Evolutionary conservation across 139 green algal genomes (phyloP).

Genomic region (Pleodorina starrii): DNA sequence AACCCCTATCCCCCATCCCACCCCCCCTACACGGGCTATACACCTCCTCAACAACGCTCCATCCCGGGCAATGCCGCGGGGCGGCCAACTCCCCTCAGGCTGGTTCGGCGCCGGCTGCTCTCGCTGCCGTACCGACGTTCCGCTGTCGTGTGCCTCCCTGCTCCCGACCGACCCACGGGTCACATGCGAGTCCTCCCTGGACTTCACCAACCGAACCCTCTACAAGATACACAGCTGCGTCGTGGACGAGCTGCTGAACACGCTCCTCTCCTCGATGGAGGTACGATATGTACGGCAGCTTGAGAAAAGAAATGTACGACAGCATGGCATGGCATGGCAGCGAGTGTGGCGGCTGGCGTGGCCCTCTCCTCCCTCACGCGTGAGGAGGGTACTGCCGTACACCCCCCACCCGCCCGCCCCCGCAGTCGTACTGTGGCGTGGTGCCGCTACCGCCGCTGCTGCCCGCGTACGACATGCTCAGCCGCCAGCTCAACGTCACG

Average conservation of each 20-base stretch:
- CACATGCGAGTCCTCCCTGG: constrained; percentile 57
- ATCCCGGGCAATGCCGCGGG: too few relatives aligned
- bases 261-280: not conserved
- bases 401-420: too few relatives aligned
- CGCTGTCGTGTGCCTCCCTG: constrained; percentile 25
- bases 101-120: constrained; percentile 26
- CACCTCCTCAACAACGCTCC: too few relatives aligned
- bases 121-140: not conserved
- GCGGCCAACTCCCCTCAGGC: too few relatives aligned
- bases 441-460: constrained; percentile 18
- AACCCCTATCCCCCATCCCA: too few relatives aligned
- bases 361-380: too few relatives aligned
- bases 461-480: not conserved
- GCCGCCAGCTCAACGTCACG: not conserved
- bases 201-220: constrained; percentile 56
- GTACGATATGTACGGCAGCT: too few relatives aligned
- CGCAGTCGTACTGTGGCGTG: constrained; percentile 56
- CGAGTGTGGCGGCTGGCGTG: too few relatives aligned
- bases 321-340: too few relatives aligned
- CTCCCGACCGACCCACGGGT: constrained; percentile 24
- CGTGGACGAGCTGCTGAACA: not conserved
- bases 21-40: too few relatives aligned
- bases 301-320: too few relatives aligned
- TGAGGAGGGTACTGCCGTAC: too few relatives aligned
- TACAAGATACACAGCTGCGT: constrained; percentile 67